Conservation (phyloP, 1,284 basidiomycete genomes). For the Agaricales sp. region DNA sequence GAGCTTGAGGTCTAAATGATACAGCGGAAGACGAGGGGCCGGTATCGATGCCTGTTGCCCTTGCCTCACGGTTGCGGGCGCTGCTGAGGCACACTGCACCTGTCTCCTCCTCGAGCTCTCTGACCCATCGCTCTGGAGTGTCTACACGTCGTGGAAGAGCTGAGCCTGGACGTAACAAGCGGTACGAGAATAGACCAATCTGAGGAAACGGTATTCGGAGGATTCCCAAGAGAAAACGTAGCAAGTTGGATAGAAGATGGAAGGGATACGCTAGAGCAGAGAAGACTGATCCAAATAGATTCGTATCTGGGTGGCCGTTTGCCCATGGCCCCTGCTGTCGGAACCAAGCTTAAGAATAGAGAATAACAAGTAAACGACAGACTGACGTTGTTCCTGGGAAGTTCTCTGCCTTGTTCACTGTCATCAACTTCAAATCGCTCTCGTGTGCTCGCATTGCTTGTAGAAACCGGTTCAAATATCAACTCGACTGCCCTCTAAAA, state of each 20-base stretch:
- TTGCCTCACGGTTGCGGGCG: constrained; percentile 18
- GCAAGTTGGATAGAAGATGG: constrained; percentile 34
- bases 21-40: constrained; percentile 30
- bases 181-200: constrained; percentile 31
- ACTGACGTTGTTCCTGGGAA: constrained; percentile 10
- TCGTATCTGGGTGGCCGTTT: constrained; percentile 16
- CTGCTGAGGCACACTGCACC: constrained; percentile 52
- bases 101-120: constrained; percentile 71
- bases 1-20: constrained; percentile 13
- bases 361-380: constrained; percentile 8
- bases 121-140: constrained; percentile 53
- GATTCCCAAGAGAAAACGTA: constrained; percentile 43
- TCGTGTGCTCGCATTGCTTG: constrained; percentile 12
- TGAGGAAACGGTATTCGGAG: constrained; percentile 43
- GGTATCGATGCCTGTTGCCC: constrained; percentile 27
- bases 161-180: constrained; percentile 19
- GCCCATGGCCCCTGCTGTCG: constrained; percentile 13
- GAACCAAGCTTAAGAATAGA: constrained; percentile 9
- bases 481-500: constrained; percentile 48
- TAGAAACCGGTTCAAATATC: constrained; percentile 35
- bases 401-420: constrained; percentile 24
- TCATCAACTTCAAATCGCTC: constrained; percentile 46
- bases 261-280: constrained; percentile 34
- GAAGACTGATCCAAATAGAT: constrained; percentile 13
- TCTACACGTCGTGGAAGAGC: constrained; percentile 7